These are phyloP conservation scores for Platanus orientalis DNA, from an alignment of 164 flowering plant species.

Conservation along the genomic window DNA sequence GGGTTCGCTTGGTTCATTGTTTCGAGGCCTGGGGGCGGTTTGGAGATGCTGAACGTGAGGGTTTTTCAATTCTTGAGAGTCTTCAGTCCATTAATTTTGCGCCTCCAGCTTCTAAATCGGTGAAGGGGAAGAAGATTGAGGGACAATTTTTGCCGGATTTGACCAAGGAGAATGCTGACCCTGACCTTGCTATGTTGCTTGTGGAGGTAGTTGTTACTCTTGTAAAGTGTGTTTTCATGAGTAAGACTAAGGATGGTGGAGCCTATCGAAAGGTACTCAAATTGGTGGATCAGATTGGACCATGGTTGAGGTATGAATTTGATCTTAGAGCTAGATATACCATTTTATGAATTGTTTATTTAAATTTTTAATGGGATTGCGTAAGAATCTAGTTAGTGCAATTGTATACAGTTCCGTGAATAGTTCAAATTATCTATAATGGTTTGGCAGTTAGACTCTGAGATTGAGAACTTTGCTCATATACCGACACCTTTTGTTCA, in stretches of 20 bases:
- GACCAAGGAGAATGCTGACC: conserved; percentile 26
- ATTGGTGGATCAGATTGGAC: conserved; percentile 49
- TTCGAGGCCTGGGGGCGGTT: conserved; percentile 43
- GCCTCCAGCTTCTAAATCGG: background rate
- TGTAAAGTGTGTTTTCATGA: conserved; percentile 43
- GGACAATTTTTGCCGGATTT: conserved; percentile 32
- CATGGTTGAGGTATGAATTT: conserved; percentile 62
- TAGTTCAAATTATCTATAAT: background rate
- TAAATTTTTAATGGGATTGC: too few species aligned
- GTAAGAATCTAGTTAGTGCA: background rate
- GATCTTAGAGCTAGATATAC: background rate
- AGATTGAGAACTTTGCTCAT: too few species aligned
- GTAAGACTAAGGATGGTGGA: conserved; percentile 34
- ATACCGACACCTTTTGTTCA: background rate
- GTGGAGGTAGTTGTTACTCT: conserved; percentile 49
- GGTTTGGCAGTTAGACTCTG: too few species aligned
- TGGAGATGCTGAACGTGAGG: conserved; percentile 46
- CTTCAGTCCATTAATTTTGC: conserved; percentile 24
- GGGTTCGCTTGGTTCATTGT: conserved; percentile 48
- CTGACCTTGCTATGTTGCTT: conserved; percentile 42
- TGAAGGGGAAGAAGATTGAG: conserved; percentile 16
- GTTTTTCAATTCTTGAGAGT: conserved; percentile 42
- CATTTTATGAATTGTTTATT: background rate
- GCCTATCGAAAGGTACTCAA: conserved; percentile 39
- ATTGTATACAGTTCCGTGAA: background rate